Base-by-base conservation (phyloP, 768 basidiomycete species). In the Pleurotus eryngii region DNA sequence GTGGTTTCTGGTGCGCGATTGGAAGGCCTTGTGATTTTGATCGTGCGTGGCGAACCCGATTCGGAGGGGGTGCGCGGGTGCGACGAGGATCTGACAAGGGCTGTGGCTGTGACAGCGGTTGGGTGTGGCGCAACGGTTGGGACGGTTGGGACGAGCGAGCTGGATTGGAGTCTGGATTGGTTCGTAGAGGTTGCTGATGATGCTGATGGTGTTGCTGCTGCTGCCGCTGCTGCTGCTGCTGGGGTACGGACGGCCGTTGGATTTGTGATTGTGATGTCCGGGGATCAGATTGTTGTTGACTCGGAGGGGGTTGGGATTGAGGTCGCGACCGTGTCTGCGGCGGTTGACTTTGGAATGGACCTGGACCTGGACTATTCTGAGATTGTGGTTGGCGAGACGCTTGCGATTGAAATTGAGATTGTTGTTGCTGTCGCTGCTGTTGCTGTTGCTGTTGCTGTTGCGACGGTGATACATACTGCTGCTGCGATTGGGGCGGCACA, bases 21-120 rank as follows among this genome's bases (percentile, higher is more conserved):
- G 51, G 51, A 7, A 39, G 51, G 6, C 51, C 51, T 2, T 54
- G 51, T 12, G 51, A 54, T 20, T 18, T n/a, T n/a, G 51, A 54
- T 12, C 51, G 14, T 5, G 39, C 38, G 14, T 54, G 51, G 18
- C 38, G 50, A 38, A n/a, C 35, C 9, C 35, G 37, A 20, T 42
- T 60, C 60, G 20, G 62, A 59, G 17, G 63, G 53, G 30, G 58
- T 64, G n/a, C 47, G 50, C 9, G 64, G 54, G 9, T 59, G 63
- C 7, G 64, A 65, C 6, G 66, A 57, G 1, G 56, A 57, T 49
- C 66, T 45, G 51, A 38, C 51, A 40, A 39, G 15, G 58, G 45
- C 40, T 51, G 59, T 18, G 39, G 4, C 18, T 37, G 30, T 30
- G 39, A 24, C 9, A 40, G 26, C 22, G 53, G 42, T 17, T 40